Evolutionary conservation across 345 rosid species (phyloP).

Genomic region (Carallia pectinifolia): DNA sequence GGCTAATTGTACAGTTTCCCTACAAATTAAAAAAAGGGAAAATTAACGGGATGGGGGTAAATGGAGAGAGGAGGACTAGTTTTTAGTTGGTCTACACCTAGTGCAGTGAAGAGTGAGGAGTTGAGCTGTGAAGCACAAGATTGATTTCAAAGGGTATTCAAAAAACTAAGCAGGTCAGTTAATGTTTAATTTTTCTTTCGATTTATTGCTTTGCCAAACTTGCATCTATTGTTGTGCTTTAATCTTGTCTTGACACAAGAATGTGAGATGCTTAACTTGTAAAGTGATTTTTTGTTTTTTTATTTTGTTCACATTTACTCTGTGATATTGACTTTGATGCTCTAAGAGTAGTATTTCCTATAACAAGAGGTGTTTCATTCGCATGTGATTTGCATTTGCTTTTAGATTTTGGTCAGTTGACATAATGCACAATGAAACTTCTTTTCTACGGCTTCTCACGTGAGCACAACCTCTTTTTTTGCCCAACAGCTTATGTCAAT

Average conservation of each 20-base stretch:
- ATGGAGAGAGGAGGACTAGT: no score
- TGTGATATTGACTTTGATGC: slow-evolving; percentile 96
- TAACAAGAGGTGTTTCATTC: slow-evolving; percentile 59
- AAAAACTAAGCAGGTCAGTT: slow-evolving; percentile 84
- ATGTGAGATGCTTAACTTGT: not conserved
- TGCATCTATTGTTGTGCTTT: not conserved
- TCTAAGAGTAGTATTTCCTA: slow-evolving; percentile 89
- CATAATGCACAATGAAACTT: slow-evolving; percentile 62
- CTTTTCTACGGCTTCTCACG: slow-evolving; percentile 20
- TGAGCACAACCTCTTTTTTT: slow-evolving; percentile 17
- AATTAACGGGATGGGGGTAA: no score
- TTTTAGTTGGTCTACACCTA: no score
- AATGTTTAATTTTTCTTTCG: no score
- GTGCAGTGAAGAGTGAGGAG: slow-evolving; percentile 52
- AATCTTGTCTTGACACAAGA: not conserved
- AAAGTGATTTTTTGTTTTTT: slow-evolving; percentile 13
- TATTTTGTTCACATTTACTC: slow-evolving; percentile 68
- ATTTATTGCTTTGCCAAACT: no score
- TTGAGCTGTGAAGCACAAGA: slow-evolving; percentile 87
- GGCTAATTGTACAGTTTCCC: no score
- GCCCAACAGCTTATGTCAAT: slow-evolving; percentile 14
- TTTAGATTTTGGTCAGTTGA: slow-evolving; percentile 96
- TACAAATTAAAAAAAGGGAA: no score
- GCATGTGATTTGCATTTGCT: slow-evolving; percentile 75
- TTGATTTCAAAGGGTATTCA: slow-evolving; percentile 87